A percentile compares a stretch with the other conserved stretches of the same genome.
phyloP scores from a whole-genome alignment of 306 rosid genomes.

The Cicer chorassanicum region DNA sequence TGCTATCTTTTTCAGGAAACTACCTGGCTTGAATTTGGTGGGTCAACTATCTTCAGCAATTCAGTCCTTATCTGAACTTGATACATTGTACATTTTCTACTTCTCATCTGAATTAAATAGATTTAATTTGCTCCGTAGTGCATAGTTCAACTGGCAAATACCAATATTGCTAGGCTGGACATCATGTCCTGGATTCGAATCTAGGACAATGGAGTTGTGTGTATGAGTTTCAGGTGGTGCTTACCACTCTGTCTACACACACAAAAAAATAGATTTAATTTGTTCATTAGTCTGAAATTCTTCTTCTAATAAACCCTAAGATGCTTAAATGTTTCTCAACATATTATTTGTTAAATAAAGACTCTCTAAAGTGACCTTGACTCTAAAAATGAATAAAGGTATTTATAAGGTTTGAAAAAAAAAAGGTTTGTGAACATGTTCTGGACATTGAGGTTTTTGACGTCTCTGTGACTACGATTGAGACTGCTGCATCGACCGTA shows the following conservation, averaged over 20 bases:
- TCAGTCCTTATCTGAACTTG: slow-evolving; percentile 55
- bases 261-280: background rate
- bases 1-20: slow-evolving; percentile 50
- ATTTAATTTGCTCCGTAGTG: background rate
- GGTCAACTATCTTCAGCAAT: slow-evolving; percentile 63
- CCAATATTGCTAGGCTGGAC: no score
- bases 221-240: no score
- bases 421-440: background rate
- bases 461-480: no score
- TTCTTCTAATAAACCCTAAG: slow-evolving; percentile 20
- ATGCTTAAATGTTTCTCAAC: slow-evolving; percentile 36
- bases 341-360: slow-evolving; percentile 11
- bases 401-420: no score
- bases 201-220: no score
- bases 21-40: slow-evolving; percentile 48
- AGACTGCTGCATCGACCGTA: no score
- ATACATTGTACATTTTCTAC: slow-evolving; percentile 53
- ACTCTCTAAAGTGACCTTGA: no score
- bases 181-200: no score
- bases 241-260: no score
- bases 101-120: slow-evolving; percentile 23
- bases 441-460: background rate
- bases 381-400: no score
- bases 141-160: no score
- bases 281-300: background rate